Percentiles rank a stretch among this genome's conserved stretches.
phyloP scores from a whole-genome alignment of 179 eudicot species.

The Beta corolliflora region DNA sequence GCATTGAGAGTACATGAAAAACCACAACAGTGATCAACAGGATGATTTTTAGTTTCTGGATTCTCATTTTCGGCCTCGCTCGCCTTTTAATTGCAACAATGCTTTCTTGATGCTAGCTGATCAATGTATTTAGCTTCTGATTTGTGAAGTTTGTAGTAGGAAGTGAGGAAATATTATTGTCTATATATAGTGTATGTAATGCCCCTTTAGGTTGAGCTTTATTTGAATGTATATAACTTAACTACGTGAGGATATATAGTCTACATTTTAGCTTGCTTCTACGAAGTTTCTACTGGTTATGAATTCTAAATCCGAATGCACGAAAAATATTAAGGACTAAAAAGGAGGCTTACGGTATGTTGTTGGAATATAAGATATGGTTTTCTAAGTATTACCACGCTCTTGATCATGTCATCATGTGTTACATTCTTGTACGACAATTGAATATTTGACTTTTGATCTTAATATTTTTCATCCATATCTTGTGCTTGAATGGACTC shows the following conservation, averaged over 20 bases:
- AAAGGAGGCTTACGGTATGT: background rate
- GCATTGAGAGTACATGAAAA: slow-evolving; percentile 13
- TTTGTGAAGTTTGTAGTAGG: slow-evolving; percentile 5
- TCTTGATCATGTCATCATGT: no score
- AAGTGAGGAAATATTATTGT: background rate
- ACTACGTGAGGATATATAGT: no score
- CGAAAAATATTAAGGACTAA: no score
- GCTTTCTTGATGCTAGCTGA: background rate
- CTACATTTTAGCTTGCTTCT: background rate
- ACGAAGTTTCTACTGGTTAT: background rate
- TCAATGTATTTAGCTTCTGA: background rate
- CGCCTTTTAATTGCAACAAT: no score
- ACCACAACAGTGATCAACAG: slow-evolving; percentile 9
- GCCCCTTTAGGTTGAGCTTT: background rate
- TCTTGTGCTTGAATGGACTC: no score
- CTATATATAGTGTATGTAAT: background rate
- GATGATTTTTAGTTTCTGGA: background rate
- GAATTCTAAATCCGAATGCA: background rate
- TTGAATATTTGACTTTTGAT: no score
- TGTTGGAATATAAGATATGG: background rate
- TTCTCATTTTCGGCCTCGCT: background rate
- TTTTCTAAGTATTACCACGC: background rate
- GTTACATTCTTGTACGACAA: no score
- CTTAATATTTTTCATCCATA: no score
- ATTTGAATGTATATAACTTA: slow-evolving; percentile 17